Evolutionary conservation across 306 rosid genomes (phyloP), one percentile per base, ranked within the genome.

Genomic region (Acacia melanoxylon): DNA sequence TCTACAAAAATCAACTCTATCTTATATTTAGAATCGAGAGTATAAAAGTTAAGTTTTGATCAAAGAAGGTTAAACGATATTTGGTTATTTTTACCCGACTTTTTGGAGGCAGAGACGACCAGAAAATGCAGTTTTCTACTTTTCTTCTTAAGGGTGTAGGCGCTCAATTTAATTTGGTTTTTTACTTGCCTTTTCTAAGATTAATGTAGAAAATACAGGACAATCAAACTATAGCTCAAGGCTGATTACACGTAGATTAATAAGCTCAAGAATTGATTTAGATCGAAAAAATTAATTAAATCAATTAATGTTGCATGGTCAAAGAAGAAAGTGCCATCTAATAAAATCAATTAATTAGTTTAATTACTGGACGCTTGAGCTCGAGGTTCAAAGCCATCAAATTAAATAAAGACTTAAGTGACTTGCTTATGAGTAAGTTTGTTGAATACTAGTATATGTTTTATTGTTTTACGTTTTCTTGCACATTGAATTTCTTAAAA

Each of bases 21-120:
- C 0, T 37, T 6, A 35, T 35, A 35, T 35, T 35, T 35, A 35
- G 0, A 0, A 35, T 5, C 0, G 5, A 5, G 14, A 4, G 6
- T 16, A 49, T 16, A 17, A 49, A 49, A 49, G 20, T 4, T 4
- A 16, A 22, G 10, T 19, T 52, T 52, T 52, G 24, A 49, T 49
- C 8, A 15, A 49, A 14, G 20, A 52, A 52, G 24, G 59, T 52
- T 52, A 52, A 24, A 52, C 19, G 59, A 52, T 52, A 52, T 19
- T 17, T 16, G 24, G 22, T 8, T 52, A 52, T 14, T 52, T 19
- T 16, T 16, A 52, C 59, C 8, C 1, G 24, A 52, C 59, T 6
- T 19, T 19, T 19, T 52, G 59, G 59, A 52, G 59, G 24, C 5
- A 6, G 22, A 1, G 59, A 52, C 24, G 10, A 17, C 59, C 19